Base-by-base conservation (phyloP, 2,329 filamentous ascomycete species). In the Chaetomium strumarium region DNA sequence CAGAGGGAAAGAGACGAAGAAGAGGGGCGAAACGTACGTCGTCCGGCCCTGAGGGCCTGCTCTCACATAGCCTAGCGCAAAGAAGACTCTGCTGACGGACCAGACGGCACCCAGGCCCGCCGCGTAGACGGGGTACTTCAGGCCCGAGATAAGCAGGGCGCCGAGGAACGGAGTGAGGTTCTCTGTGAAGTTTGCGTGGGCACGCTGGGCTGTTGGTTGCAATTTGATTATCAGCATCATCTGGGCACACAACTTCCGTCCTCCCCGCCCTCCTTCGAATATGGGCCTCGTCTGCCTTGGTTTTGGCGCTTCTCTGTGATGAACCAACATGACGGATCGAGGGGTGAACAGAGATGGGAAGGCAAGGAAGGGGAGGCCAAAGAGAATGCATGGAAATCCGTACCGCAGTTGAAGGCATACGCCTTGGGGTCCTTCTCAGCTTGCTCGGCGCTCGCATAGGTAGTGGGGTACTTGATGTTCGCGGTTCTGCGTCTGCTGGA, bases 111-210 rank as follows among this genome's bases (percentile, higher is more conserved):
- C 81, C 29, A 81, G 61, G 10, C 60, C 62, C 16, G 78, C 76
- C 30, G 76, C 71, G 17, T 69, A 66, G 6, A 74, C 52, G 2
- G 83, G 84, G 65, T 72, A 83, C 36, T 67, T 65, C 20, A 84
- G 63, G 31, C 83, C 82, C 10, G 78, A 68, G 60, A 86, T 72
- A 55, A 83, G 65, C 11, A 84, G 68, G 20, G 73, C 68, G 19
- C 69, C 72, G 11, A 85, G 62, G 63, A 79, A 72, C 3, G 79
- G 71, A 9, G 75, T 69, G 34, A 79, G 70, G 68, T 80, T 83
- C 72, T 86, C 84, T 58, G 73, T 74, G 69, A 75, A 86, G 72
- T 86, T 85, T 60, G 72, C 68, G 65, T 86, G 83, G 10, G 80
- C 76, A 44, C 80, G 78, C 63, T 84, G 81, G 48, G 78, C 75